Base-by-base conservation (phyloP, 306 rosid genomes). In the Spatholobus suberectus region DNA sequence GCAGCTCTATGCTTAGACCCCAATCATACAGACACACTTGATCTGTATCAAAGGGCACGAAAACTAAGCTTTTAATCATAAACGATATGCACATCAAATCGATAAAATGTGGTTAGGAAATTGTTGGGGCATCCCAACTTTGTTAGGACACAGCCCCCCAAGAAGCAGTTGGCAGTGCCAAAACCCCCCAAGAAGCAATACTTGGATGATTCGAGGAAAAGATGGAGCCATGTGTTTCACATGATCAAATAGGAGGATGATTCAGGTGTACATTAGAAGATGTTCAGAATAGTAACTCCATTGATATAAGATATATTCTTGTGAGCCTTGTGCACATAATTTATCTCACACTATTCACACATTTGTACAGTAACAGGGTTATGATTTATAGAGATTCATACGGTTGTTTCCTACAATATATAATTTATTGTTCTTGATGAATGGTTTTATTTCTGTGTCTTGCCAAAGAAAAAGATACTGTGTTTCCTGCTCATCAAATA, bases 1-100 rank as follows among this genome's bases (percentile, higher is more conserved):
- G 95, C 94, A 37, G 97, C 93, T 68, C 92, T 93, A 66, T 89
- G 91, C 91, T 85, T 93, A 85, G 93, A 93, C 66, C 93, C 97
- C 62, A 86, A 73, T 86, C 92, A 92, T 67, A 73, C 91, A 1
- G 92, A 88, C 81, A 89, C 95, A 4, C 82, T 89, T 66, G 92
- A 93, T 72, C 86, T 93, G 55, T 93, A 91, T 76, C 86, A 76
- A 66, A 83, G 90, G 82, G 79, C 90, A 40, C 86, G 83, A 63
- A 84, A 87, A 13, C 61, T 77, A 46, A 75, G 84, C 65, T 78
- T 70, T 32, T 70, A 77, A 43, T 75, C 70, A 65, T 41, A 59
- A 59, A 32, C n/a, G 0, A 0, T 4, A 34, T 35, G 63, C 21
- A 27, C 9, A 29, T 59, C 43, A 23, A 76, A 76, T 35, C 29